These are phyloP conservation scores for Lodderomyces beijingensis DNA, from an alignment of 1,139 yeast species.

Conservation along the genomic window DNA sequence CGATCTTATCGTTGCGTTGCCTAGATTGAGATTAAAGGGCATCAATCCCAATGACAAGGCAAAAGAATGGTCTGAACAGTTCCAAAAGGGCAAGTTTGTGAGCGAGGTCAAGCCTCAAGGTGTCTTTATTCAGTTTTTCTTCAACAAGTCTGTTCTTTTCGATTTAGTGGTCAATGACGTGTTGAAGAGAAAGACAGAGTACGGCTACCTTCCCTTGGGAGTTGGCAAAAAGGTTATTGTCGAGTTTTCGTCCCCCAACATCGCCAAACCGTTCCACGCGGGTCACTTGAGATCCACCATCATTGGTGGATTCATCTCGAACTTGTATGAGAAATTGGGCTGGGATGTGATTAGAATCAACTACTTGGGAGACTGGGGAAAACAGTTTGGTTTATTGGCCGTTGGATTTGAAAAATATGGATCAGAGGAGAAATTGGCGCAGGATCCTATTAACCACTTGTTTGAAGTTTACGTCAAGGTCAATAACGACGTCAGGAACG, in stretches of 20 bases:
- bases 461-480: conserved; percentile 90
- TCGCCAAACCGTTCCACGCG: conserved; percentile 99
- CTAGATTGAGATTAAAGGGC: conserved; percentile 88
- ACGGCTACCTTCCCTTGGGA: conserved; percentile 78
- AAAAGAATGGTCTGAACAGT: conserved; percentile 68
- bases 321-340: conserved; percentile 84
- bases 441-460: conserved; percentile 90
- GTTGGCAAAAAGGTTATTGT: conserved; percentile 67
- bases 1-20: conserved; percentile 87
- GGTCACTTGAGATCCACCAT: conserved; percentile 98
- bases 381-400: conserved; percentile 94
- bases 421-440: conserved; percentile 60
- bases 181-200: conserved; percentile 53
- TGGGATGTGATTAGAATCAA: conserved; percentile 89
- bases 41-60: conserved; percentile 83
- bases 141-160: conserved; percentile 61
- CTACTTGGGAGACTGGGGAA: conserved; percentile 99
- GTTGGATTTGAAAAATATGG: conserved; percentile 90
- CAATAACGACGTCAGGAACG: conserved; percentile 73
- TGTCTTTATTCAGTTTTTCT: conserved; percentile 86
- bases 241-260: conserved; percentile 96
- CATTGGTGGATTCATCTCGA: conserved; percentile 94
- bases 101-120: conserved; percentile 78
- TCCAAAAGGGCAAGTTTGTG: conserved; percentile 65
- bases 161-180: conserved; percentile 70